Evolutionary conservation across 306 rosid species (phyloP).

Genomic region (Prunus persica): DNA sequence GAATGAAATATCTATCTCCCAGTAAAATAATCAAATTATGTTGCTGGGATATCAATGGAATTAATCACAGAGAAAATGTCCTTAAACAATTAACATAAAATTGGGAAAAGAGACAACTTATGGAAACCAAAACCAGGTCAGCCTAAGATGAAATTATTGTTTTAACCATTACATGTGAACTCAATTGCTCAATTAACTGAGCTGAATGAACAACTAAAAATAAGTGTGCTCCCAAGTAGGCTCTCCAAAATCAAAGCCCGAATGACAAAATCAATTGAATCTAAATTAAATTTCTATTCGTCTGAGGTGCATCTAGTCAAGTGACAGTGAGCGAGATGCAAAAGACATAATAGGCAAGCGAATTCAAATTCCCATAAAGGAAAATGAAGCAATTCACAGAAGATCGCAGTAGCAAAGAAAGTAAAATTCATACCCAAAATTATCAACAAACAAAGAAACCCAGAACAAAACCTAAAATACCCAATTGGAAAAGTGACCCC

Average conservation of each 20-base stretch:
- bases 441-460: neutral
- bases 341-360: neutral
- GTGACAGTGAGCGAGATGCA: neutral
- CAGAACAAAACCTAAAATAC: neutral
- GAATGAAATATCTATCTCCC: neutral
- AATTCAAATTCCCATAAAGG: neutral
- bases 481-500: slow-evolving; percentile 1
- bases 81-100: too few relatives aligned
- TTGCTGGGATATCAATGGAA: neutral
- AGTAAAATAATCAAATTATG: neutral
- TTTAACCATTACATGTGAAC: too few relatives aligned
- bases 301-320: neutral
- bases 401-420: neutral
- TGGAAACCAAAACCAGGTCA: too few relatives aligned
- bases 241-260: neutral
- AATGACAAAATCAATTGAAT: neutral
- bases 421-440: neutral
- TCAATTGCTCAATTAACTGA: too few relatives aligned
- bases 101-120: too few relatives aligned
- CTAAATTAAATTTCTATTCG: neutral
- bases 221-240: neutral
- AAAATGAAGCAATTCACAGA: neutral
- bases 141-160: too few relatives aligned
- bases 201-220: neutral
- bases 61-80: too few relatives aligned